Conservation (phyloP, 2,329 filamentous ascomycete genomes). For the Pseudogymnoascus sp. region DNA sequence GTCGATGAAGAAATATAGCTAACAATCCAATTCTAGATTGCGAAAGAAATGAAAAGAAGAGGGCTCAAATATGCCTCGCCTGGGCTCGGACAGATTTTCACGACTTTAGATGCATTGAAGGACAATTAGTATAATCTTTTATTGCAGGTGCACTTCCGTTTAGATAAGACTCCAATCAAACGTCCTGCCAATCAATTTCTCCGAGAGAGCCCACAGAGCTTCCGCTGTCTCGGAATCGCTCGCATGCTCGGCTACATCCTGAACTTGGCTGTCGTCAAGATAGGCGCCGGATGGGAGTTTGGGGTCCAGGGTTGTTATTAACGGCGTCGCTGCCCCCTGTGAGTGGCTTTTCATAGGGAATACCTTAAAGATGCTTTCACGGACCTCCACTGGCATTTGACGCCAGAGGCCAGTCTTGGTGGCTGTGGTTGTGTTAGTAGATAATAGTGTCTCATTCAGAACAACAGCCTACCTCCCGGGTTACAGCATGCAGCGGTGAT, state of each 20-base stretch:
- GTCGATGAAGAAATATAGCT: neutral
- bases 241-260: neutral
- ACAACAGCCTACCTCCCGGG: neutral
- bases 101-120: neutral
- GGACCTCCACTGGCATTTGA: neutral
- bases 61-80: neutral
- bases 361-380: neutral
- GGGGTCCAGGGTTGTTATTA: conserved; percentile 7
- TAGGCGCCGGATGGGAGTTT: conserved; percentile 5
- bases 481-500: neutral
- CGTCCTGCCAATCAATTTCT: conserved; percentile 11
- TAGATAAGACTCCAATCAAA: neutral
- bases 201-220: conserved; percentile 9
- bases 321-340: neutral
- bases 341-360: neutral
- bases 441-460: neutral
- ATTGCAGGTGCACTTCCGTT: neutral
- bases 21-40: neutral
- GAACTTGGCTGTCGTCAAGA: conserved; percentile 9
- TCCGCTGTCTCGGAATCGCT: neutral
- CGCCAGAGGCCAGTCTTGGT: neutral
- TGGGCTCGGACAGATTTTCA: neutral
- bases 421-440: neutral
- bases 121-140: neutral
- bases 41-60: neutral